Conservation (phyloP, 2,329 filamentous ascomycete genomes). For the Microdochium paspali region DNA sequence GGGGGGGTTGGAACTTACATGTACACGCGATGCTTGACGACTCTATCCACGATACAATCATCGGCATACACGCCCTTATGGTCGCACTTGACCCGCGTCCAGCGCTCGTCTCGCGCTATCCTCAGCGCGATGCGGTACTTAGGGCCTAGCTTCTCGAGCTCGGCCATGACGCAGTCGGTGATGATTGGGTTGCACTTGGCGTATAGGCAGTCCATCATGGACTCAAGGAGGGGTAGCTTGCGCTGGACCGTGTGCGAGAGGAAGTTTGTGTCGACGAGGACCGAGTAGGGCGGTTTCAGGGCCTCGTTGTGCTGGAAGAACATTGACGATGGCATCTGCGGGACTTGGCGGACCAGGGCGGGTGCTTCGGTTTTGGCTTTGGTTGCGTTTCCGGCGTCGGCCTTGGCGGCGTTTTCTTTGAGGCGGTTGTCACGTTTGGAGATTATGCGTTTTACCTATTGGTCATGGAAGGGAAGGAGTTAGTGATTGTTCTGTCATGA, state of each 20-base stretch:
- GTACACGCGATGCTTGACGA: slow-evolving; percentile 47
- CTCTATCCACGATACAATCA: slow-evolving; percentile 72
- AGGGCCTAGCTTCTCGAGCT: slow-evolving; percentile 79
- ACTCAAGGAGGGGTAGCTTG: slow-evolving; percentile 70
- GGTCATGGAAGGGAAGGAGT: too few relatives aligned
- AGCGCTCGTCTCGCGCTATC: slow-evolving; percentile 83
- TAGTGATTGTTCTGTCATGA: too few relatives aligned
- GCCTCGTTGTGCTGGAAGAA: slow-evolving; percentile 88
- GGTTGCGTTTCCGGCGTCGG: slow-evolving; percentile 46
- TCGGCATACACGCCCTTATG: slow-evolving; percentile 70
- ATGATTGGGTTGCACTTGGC: slow-evolving; percentile 87
- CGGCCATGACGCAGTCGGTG: slow-evolving; percentile 72
- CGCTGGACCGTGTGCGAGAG: slow-evolving; percentile 82
- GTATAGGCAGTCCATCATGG: slow-evolving; percentile 85
- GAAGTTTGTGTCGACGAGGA: slow-evolving; percentile 85
- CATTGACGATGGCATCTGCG: slow-evolving; percentile 71
- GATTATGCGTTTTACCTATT: slow-evolving; percentile 72
- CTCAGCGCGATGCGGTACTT: slow-evolving; percentile 81
- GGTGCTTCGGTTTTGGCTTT: slow-evolving; percentile 43
- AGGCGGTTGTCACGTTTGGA: slow-evolving; percentile 71
- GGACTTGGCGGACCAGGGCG: slow-evolving; percentile 67
- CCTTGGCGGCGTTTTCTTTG: slow-evolving; percentile 69
- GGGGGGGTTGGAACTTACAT: slow-evolving; percentile 9
- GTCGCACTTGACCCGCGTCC: slow-evolving; percentile 76
- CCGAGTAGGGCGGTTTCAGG: slow-evolving; percentile 70